Base-by-base conservation (phyloP, 192 early-diverging fungal species). In the Pilobolus umbonatus region DNA sequence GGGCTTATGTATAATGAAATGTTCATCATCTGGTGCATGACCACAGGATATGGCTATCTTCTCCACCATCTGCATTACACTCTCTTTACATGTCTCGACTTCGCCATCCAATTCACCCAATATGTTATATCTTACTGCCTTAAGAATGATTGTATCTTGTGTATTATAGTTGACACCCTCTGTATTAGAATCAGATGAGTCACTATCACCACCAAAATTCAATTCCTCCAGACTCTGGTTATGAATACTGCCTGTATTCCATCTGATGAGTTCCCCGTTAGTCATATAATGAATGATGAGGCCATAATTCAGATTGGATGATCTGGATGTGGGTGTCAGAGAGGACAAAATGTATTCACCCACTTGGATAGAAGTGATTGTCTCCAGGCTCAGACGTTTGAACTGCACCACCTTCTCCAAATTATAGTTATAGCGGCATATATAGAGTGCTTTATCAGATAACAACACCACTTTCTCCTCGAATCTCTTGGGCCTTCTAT, bases 351-450 rank as follows among this genome's bases (percentile, higher is more conserved):
- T 71, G 45, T 77, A 77, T n/a, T 77, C 75, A 5, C 72, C 87
- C 57, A 84, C 74, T 42, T 81, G 81, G 29, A 89, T 73, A 2
- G 66, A 62, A 4, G 61, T 58, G 32, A 89, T 75, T 29, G 73
- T 74, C 17, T 75, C 67, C 6, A 89, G 65, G 25, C 72, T 81
- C 26, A 89, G 64, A 32, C 84, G 63, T 52, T 78, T 68, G 47
- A 85, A 85, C 68, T 85, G 77, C 0, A 84, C 66, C 0, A 86
- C 81, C 60, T 87, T 86, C 52, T 86, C 84, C 60, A 83, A 62
- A 55, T 79, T 77, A 46, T 86, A 83, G 64, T 87, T 76, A 30
- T 83, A 86, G 17, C 81, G 74, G 59, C 87, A 89, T 17, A 89
- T 66, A 60, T 87, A 87, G 0, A 89, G 56, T 0, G 87, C 85